Evolutionary conservation across 176 grass and related monocot genomes (phyloP).

Genomic region (Avena atlantica): DNA sequence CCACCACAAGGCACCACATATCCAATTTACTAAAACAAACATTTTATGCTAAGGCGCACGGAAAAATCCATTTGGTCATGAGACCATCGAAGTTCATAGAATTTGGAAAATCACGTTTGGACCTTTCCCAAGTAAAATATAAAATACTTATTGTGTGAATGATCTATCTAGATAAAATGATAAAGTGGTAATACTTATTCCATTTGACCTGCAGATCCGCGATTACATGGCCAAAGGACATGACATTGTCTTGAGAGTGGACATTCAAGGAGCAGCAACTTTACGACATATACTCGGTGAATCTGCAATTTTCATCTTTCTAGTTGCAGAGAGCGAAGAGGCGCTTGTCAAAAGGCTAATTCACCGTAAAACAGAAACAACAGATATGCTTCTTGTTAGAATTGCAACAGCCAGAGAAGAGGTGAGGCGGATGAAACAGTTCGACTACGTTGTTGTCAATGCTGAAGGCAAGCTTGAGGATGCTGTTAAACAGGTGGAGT

Average conservation of each 20-base stretch:
- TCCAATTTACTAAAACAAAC: not conserved
- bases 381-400: slow-evolving; percentile 96
- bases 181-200: slow-evolving; percentile 33
- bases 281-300: slow-evolving; percentile 78
- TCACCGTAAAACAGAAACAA: slow-evolving; percentile 86
- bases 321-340: slow-evolving; percentile 88
- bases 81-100: not conserved
- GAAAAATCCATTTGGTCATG: not conserved
- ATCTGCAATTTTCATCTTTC: slow-evolving; percentile 92
- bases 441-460: slow-evolving; percentile 91
- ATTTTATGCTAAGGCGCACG: not conserved
- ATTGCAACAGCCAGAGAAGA: slow-evolving; percentile 90
- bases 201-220: slow-evolving; percentile 67
- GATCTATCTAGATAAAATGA: slow-evolving; percentile 17
- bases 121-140: slow-evolving; percentile 11
- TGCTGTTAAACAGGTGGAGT: slow-evolving; percentile 79
- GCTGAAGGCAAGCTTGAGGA: slow-evolving; percentile 87
- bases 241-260: slow-evolving; percentile 95
- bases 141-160: slow-evolving; percentile 22
- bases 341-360: slow-evolving; percentile 91
- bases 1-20: not conserved
- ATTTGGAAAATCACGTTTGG: not conserved
- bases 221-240: slow-evolving; percentile 90
- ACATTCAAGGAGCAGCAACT: slow-evolving; percentile 95
- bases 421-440: slow-evolving; percentile 64